Conservation (phyloP, 148 eudicot species). For the Vaccinium corymbosum region DNA sequence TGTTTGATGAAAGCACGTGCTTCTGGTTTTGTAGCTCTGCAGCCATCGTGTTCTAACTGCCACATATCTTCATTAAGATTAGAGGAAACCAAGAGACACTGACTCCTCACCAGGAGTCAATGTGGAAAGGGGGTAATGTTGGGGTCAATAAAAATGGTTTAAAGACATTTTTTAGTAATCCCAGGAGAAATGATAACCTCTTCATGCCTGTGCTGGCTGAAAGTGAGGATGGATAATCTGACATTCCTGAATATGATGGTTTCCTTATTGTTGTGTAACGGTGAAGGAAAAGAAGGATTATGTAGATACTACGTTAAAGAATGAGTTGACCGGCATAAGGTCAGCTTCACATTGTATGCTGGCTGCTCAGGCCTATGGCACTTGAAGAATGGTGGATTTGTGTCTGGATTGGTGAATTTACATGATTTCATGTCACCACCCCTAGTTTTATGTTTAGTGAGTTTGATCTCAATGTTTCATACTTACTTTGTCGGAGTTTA, state of each 20-base stretch:
- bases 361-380: background rate
- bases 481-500: background rate
- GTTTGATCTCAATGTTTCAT: background rate
- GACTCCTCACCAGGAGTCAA: slow-evolving; percentile 1
- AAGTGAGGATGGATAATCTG: background rate
- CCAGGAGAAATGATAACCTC: background rate
- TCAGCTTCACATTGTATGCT: background rate
- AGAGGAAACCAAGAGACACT: background rate
- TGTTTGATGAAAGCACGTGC: background rate
- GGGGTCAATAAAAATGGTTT: background rate
- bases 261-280: background rate
- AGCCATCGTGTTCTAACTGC: background rate
- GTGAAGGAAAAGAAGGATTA: background rate
- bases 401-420: background rate
- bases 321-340: background rate
- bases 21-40: background rate
- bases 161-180: background rate
- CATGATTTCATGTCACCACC: background rate
- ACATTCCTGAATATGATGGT: background rate
- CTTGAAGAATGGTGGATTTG: slow-evolving; percentile 3
- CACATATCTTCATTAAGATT: background rate
- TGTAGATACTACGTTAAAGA: background rate
- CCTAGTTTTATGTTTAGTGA: background rate
- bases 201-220: background rate
- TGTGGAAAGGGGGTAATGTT: background rate